Conservation (phyloP, 345 rosid genomes). For the Pistacia integerrima region DNA sequence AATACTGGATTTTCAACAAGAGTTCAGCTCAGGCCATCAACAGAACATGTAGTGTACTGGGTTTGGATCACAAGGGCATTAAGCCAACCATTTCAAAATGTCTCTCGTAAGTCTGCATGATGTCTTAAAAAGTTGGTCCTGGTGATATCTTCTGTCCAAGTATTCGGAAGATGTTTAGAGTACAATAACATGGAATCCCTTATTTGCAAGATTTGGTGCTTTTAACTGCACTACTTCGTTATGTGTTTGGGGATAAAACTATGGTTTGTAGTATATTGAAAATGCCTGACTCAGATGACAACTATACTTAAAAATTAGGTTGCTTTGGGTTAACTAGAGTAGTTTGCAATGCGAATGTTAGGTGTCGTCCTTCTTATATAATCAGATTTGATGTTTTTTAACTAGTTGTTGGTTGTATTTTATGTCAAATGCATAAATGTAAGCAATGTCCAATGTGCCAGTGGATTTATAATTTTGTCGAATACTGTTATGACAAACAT, state of each 20-base stretch:
- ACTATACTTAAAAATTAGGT: not conserved
- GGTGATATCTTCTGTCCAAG: too few species aligned
- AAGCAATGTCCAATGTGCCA: not conserved
- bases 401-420: not conserved
- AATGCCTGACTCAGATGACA: too few species aligned
- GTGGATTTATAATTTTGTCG: not conserved
- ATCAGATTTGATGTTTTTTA: not conserved
- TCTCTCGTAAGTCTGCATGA: too few species aligned
- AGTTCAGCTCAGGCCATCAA: not conserved
- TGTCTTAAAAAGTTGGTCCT: too few species aligned
- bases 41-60: too few species aligned
- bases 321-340: not conserved
- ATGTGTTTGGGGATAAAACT: too few species aligned
- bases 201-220: not conserved
- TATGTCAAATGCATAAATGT: not conserved
- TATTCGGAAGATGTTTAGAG: not conserved
- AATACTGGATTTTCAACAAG: not conserved
- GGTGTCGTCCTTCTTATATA: not conserved
- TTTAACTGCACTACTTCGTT: not conserved
- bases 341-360: not conserved
- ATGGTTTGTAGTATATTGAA: too few species aligned
- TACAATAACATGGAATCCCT: too few species aligned
- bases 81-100: too few species aligned
- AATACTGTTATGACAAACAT: not conserved
- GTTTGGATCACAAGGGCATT: too few species aligned